Base-by-base conservation (phyloP, 2,329 filamentous ascomycete species). In the Chrysoporthe austroafricana region DNA sequence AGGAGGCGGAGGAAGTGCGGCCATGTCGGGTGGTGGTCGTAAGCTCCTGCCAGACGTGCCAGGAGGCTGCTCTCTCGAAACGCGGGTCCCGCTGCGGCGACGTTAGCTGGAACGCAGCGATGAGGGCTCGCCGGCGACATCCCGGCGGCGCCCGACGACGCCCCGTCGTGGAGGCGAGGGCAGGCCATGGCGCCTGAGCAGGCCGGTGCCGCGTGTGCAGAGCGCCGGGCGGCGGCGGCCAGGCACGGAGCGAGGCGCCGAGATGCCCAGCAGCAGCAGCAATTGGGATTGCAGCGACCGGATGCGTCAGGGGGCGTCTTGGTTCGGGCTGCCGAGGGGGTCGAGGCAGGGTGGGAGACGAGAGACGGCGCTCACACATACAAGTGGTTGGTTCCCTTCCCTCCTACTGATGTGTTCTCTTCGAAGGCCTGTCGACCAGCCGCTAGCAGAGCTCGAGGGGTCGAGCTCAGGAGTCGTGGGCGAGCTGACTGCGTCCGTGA, bases 1-100 rank as follows among this genome's bases (percentile, higher is more conserved):
- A 74, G 88, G 87, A 62, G 84, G 84, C 78, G 78, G 77, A 74
- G 83, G 82, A 70, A 82, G 81, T 70, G 79, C 79, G 66, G 82
- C 81, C 79, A 85, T 85, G n/a, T 63, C 46, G 62, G 62, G 57
- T 16, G 57, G 61, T 43, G 50, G 62, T 50, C 32, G 50, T 54
- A 58, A 66, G 63, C 58, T 68, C 44, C 36, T 43, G 58, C 58
- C 52, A 58, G 61, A 42, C 39, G 63, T 44, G 58, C 57, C 48
- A 58, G 42, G 36, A 66, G 54, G 48, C 54, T 59, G n/a, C 42
- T 39, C 63, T 39, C 63, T 60, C 39, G 50, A 61, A 59, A 36
- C 21, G 44, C 50, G 61, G 44, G 60, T 66, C 63, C 63, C 62
- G 63, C 63, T 68, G 43, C 39, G 39, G 57, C 39, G 36, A 39